These are phyloP conservation scores for Yamadazyma pseudoaaseri DNA, from an alignment of 1,139 yeast genomes.

Conservation along the genomic window DNA sequence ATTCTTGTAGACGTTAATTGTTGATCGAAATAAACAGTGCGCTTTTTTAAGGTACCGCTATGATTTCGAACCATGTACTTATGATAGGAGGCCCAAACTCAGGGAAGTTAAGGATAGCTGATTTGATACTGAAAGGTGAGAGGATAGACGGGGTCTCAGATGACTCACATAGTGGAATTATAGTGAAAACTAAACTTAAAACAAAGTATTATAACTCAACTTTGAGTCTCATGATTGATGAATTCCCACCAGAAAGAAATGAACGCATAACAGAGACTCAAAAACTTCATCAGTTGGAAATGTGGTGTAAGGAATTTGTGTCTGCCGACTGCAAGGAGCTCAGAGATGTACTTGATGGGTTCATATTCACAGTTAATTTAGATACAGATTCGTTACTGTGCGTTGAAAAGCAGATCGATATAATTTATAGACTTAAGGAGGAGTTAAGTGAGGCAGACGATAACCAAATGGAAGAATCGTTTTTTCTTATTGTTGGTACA, in stretches of 20 bases:
- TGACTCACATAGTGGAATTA: conserved; percentile 37
- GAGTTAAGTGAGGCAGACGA: conserved; percentile 6
- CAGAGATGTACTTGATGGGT: conserved; percentile 38
- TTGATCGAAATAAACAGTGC: conserved; percentile 5
- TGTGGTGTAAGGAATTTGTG: conserved; percentile 33
- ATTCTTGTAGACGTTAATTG: conserved; percentile 1
- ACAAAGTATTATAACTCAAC: conserved; percentile 35
- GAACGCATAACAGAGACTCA: conserved; percentile 16
- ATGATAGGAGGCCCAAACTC: conserved; percentile 38
- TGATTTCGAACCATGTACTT: conserved; percentile 36
- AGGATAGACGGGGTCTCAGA: conserved; percentile 11
- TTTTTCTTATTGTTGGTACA: conserved; percentile 26
- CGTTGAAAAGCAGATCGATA: conserved; percentile 17
- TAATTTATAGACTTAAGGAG: conserved; percentile 17
- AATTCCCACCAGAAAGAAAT: conserved; percentile 26
- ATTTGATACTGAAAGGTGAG: conserved; percentile 16
- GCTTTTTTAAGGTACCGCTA: conserved; percentile 10
- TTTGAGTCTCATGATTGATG: conserved; percentile 38
- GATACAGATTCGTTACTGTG: conserved; percentile 15
- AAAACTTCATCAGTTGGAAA: conserved; percentile 14
- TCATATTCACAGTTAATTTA: conserved; percentile 33
- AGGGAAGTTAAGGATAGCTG: conserved; percentile 34
- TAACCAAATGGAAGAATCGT: conserved; percentile 18
- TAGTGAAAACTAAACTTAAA: conserved; percentile 24
- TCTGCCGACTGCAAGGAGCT: conserved; percentile 34